Conservation (phyloP, 1,139 yeast genomes). For the Kurtzmaniella quercitrusa region DNA sequence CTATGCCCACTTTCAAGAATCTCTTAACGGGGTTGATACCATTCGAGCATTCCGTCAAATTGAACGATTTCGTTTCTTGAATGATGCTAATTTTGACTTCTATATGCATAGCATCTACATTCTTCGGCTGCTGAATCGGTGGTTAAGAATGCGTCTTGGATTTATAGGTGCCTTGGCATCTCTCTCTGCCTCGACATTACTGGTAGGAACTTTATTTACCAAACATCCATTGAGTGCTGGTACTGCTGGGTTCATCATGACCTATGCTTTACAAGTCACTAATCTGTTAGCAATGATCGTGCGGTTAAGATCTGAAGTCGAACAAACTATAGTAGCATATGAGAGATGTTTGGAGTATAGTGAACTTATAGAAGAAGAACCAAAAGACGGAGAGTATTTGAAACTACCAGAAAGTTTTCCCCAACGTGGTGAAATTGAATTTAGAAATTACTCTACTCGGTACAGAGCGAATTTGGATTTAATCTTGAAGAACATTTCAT, state of each 20-base stretch:
- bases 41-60: slow-evolving; percentile 53
- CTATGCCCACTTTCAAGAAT: slow-evolving; percentile 61
- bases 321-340: slow-evolving; percentile 70
- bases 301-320: slow-evolving; percentile 66
- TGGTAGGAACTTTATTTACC: slow-evolving; percentile 30
- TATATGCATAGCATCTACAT: slow-evolving; percentile 57
- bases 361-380: slow-evolving; percentile 50
- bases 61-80: slow-evolving; percentile 49
- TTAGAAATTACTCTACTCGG: slow-evolving; percentile 58
- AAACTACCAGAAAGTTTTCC: slow-evolving; percentile 59
- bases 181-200: slow-evolving; percentile 53
- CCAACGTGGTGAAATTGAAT: slow-evolving; percentile 47
- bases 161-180: slow-evolving; percentile 64
- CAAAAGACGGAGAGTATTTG: slow-evolving; percentile 22
- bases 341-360: slow-evolving; percentile 74
- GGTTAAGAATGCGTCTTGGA: slow-evolving; percentile 70
- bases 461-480: slow-evolving; percentile 59
- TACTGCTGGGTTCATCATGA: slow-evolving; percentile 69
- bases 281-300: slow-evolving; percentile 58
- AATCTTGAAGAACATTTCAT: slow-evolving; percentile 50
- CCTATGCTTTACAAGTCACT: slow-evolving; percentile 66
- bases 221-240: slow-evolving; percentile 52
- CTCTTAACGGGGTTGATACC: slow-evolving; percentile 56
- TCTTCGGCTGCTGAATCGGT: slow-evolving; percentile 57
- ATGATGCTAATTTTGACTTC: slow-evolving; percentile 58